Evolutionary conservation across 768 basidiomycete species (phyloP).

Genomic region (Boletus vermiculosoides): DNA sequence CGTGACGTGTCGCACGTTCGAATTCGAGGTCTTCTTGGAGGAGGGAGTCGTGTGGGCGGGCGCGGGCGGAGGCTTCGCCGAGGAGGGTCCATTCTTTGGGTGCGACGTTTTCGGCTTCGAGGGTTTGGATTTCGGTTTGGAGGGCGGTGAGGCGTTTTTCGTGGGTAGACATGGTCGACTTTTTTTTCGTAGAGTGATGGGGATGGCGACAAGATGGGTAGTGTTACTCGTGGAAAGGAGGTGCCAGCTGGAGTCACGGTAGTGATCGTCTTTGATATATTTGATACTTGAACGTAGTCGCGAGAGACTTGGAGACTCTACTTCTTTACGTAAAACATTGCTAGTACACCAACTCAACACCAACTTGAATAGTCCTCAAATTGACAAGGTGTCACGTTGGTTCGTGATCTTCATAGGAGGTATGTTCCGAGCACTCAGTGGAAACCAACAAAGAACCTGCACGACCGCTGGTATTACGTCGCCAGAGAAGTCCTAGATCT

Average conservation of each 20-base stretch:
- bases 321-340: too few species aligned
- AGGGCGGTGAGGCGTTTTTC: constrained; percentile 76
- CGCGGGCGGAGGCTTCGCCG: constrained; percentile 82
- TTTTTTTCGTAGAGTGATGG: not conserved
- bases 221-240: too few species aligned
- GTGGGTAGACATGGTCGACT: constrained; percentile 36
- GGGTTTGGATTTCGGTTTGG: constrained; percentile 70
- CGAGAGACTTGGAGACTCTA: too few species aligned
- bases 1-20: constrained; percentile 82
- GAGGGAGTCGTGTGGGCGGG: constrained; percentile 87
- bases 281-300: too few species aligned
- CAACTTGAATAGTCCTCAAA: too few species aligned
- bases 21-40: constrained; percentile 95
- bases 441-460: not conserved
- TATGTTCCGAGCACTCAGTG: not conserved
- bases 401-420: not conserved
- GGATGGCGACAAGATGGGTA: too few species aligned
- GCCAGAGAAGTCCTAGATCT: not conserved
- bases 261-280: too few species aligned
- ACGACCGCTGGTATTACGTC: not conserved
- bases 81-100: constrained; percentile 90
- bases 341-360: too few species aligned
- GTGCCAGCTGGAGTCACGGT: too few species aligned
- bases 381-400: too few species aligned
- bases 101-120: constrained; percentile 86